Percentiles rank a stretch among this genome's conserved stretches.
Conservation (phyloP, 2,329 filamentous ascomycete genomes). For the Diplodia scrobiculata region DNA sequence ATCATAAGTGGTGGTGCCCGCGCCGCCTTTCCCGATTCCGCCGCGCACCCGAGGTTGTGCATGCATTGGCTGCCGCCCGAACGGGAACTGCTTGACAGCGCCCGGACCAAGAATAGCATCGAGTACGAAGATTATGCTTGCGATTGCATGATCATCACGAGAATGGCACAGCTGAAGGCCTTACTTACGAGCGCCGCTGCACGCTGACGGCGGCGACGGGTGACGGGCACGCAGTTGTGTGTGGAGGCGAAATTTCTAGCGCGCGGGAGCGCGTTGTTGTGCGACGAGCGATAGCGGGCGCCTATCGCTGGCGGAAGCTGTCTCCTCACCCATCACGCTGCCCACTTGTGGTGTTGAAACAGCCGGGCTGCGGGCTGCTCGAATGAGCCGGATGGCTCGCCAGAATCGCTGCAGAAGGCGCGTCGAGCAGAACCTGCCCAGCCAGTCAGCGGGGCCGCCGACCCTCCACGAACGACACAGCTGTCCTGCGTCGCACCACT, state of each 20-base stretch:
- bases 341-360: slow-evolving; percentile 25
- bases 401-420: slow-evolving; percentile 6
- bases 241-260: slow-evolving; percentile 3
- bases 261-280: slow-evolving; percentile 24
- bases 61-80: slow-evolving; percentile 20
- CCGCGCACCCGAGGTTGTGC: slow-evolving; percentile 28
- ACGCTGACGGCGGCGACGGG: slow-evolving; percentile 1
- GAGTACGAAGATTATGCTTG: slow-evolving; percentile 25
- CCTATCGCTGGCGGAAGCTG: slow-evolving; percentile 17
- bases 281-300: slow-evolving; percentile 21
- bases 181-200: slow-evolving; percentile 24
- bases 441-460: slow-evolving; percentile 20
- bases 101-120: slow-evolving; percentile 25
- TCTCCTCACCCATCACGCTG: slow-evolving; percentile 3
- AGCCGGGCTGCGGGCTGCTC: slow-evolving; percentile 12
- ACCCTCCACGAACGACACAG: slow-evolving; percentile 20
- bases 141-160: slow-evolving; percentile 30
- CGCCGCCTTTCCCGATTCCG: slow-evolving; percentile 16
- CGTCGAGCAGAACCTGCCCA: neutral
- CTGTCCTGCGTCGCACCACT: slow-evolving; percentile 24
- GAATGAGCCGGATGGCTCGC: slow-evolving; percentile 17
- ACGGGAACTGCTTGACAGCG: slow-evolving; percentile 11
- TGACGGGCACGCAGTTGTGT: slow-evolving; percentile 3
- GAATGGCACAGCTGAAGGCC: slow-evolving; percentile 27
- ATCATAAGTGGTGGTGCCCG: slow-evolving; percentile 21